Evolutionary conservation across 208 protist species (phyloP).

Genomic region (Angomonas ambiguus): DNA sequence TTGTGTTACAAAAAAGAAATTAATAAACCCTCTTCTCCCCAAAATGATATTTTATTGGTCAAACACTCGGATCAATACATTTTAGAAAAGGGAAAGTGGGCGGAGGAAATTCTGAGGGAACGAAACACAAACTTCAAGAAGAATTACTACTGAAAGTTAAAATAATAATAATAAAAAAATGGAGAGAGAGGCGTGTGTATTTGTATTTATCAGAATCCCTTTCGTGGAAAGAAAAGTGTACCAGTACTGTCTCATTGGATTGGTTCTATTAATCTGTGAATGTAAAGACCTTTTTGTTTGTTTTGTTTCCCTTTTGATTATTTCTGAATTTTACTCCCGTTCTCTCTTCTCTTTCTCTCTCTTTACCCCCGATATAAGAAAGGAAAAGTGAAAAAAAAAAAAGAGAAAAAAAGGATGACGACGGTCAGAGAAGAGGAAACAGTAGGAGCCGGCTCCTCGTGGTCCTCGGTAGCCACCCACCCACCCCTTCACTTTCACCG

Average conservation of each 20-base stretch:
- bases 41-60: too few species aligned
- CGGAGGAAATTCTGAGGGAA: background rate
- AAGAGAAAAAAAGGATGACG: too few species aligned
- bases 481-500: too few species aligned
- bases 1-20: background rate
- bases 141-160: too few species aligned
- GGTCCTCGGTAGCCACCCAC: too few species aligned
- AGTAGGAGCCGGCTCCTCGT: too few species aligned
- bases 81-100: background rate
- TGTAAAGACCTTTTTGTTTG: too few species aligned
- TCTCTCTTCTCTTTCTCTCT: background rate
- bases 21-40: too few species aligned
- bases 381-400: background rate
- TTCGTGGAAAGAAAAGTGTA: background rate
- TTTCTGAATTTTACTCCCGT: background rate
- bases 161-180: too few species aligned
- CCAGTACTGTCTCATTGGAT: background rate
- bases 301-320: too few species aligned
- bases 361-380: background rate
- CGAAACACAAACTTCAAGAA: background rate
- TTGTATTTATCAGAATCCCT: background rate
- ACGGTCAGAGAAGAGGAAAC: too few species aligned
- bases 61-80: background rate
- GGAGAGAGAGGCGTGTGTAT: too few species aligned
- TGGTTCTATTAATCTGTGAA: background rate